A percentile compares a stretch with the other conserved stretches of the same genome.
Evolutionary conservation across 1,139 yeast genomes (phyloP).

Genomic region (Magnusiomyces fungicola): DNA sequence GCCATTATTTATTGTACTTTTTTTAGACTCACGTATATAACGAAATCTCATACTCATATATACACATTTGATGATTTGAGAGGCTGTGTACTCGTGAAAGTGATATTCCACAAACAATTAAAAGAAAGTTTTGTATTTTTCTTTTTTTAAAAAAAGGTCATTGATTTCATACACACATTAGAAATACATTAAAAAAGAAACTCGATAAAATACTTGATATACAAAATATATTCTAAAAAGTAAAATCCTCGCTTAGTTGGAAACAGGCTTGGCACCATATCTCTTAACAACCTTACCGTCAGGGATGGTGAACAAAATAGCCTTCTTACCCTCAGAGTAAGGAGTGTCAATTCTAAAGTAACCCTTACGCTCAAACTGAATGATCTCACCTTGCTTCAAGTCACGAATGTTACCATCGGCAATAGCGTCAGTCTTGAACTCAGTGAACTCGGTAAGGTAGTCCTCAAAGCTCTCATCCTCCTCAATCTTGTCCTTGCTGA

Average conservation of each 20-base stretch:
- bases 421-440: constrained; percentile 68
- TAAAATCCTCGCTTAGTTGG: constrained; percentile 3
- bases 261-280: constrained; percentile 58
- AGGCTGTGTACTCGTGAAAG: no score
- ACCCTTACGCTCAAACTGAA: constrained; percentile 97
- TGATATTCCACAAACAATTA: no score
- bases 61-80: no score
- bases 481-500: constrained; percentile 91
- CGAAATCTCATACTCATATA: no score
- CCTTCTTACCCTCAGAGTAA: constrained; percentile 42
- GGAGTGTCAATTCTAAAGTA: constrained; percentile 77
- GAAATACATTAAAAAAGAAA: no score
- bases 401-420: constrained; percentile 75
- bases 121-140: no score
- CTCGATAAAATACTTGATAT: no score
- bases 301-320: constrained; percentile 87
- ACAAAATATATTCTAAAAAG: no score
- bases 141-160: no score
- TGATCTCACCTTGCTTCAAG: constrained; percentile 77
- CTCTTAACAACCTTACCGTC: constrained; percentile 88
- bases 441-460: constrained; percentile 82
- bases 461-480: constrained; percentile 94
- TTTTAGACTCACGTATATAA: no score
- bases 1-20: no score
- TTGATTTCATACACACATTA: no score